Base-by-base conservation (phyloP, 768 basidiomycete genomes). In the Xerocomus brunneocitrinus region DNA sequence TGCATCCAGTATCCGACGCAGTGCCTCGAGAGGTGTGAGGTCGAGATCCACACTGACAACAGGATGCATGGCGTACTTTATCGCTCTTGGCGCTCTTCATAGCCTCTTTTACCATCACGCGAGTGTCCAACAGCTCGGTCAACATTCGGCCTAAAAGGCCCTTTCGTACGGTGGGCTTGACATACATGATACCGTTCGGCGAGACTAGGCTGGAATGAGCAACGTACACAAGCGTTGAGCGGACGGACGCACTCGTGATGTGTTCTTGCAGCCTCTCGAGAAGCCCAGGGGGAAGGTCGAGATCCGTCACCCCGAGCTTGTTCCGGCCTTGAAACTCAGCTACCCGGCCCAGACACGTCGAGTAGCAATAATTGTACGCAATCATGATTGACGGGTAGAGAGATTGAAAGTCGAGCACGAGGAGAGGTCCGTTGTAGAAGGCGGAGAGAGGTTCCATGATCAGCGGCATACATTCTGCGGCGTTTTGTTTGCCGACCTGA, bases 321-420 rank as follows among this genome's bases (percentile, higher is more conserved):
- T 88, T 85, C 27, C 79, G 79, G 8, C 88, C 94, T 66, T 92
- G 85, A 71, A 95, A 95, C n/a, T 84, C 77, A n/a, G 77, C 76
- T 36, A 91, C 76, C 12, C 95, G 83, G 9, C 97, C 97, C 30
- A 99, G 77, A 67, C 95, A 98, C 2, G 97, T 99, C 27, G 95
- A 98, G 67, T 93, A 95, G 64, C 91, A 93, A 68, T 93, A 93
- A 68, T 98, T 98, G 73, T 99, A 95, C 6, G 94, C 95, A 60
- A 98, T 95, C 95, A 98, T 98, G 55, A 98, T 76, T 0, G 94
- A 97, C 0, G 97, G 97, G 67, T 99, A 99, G 25, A 99, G 78
- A 2, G 89, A 93, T 62, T 97, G 92, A 67, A 98, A 99, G 68
- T 99, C 97, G 51, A 99, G 76, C 1, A 99, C 95, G 34, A 98